These are phyloP conservation scores for Aspergillus quadricinctus DNA, from an alignment of 2,329 filamentous ascomycete species.

Conservation along the genomic window DNA sequence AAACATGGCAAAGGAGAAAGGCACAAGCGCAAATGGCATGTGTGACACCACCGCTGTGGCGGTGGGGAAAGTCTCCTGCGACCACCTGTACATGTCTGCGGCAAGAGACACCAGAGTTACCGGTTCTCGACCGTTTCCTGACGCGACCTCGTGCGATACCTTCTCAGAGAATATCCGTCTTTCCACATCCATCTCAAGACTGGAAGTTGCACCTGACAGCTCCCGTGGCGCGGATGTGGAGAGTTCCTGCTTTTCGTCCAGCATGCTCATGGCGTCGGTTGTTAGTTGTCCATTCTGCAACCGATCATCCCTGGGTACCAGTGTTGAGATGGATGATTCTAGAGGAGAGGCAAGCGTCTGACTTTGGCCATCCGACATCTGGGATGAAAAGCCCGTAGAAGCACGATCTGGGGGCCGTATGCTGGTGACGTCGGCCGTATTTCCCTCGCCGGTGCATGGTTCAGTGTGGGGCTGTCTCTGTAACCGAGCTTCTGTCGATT, in stretches of 20 bases:
- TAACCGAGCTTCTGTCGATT: background rate
- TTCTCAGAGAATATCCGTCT: conserved; percentile 14
- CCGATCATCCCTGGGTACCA: background rate
- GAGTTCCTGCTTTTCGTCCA: background rate
- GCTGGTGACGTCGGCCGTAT: background rate
- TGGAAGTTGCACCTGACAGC: background rate
- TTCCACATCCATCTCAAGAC: conserved; percentile 25
- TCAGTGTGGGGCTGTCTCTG: background rate
- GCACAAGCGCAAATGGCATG: conserved; percentile 63
- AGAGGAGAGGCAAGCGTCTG: background rate
- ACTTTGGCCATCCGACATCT: background rate
- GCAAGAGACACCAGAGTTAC: conserved; percentile 53
- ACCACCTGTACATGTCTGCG: conserved; percentile 51
- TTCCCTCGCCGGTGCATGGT: background rate
- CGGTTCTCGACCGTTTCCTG: conserved; percentile 11
- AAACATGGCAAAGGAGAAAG: conserved; percentile 72
- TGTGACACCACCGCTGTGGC: conserved; percentile 61
- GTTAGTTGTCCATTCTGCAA: background rate
- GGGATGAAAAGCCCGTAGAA: background rate
- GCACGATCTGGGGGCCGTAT: background rate
- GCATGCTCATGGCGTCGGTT: background rate
- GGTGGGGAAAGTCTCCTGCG: conserved; percentile 67
- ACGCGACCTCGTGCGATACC: background rate
- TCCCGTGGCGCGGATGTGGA: background rate
- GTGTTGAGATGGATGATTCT: background rate